These are phyloP conservation scores for Alternaria consortialis DNA, from an alignment of 2,329 filamentous ascomycete species.

Conservation along the genomic window DNA sequence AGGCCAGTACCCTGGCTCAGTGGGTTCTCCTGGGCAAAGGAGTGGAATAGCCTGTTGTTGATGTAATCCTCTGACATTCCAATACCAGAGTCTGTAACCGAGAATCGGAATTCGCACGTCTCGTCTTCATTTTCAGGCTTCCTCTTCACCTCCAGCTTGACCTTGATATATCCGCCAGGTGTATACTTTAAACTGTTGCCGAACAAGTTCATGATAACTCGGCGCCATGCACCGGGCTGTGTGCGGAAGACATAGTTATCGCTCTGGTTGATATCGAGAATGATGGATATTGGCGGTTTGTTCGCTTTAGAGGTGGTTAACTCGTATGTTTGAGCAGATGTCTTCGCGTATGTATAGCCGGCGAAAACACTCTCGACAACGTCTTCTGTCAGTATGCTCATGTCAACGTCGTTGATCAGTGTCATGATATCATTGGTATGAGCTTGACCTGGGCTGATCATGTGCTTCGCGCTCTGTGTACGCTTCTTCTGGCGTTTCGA, in stretches of 20 bases:
- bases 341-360: slow-evolving; percentile 47
- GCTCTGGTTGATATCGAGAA: slow-evolving; percentile 48
- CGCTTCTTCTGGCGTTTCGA: slow-evolving; percentile 45
- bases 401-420: slow-evolving; percentile 47
- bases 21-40: slow-evolving; percentile 53
- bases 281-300: slow-evolving; percentile 38
- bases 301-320: slow-evolving; percentile 26
- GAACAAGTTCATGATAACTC: slow-evolving; percentile 53
- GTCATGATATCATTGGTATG: slow-evolving; percentile 49
- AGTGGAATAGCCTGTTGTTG: slow-evolving; percentile 48
- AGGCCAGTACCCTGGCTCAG: slow-evolving; percentile 52
- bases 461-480: slow-evolving; percentile 40
- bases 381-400: slow-evolving; percentile 48
- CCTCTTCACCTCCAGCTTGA: slow-evolving; percentile 46
- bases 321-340: slow-evolving; percentile 38
- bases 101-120: slow-evolving; percentile 41
- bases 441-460: slow-evolving; percentile 41
- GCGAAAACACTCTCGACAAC: slow-evolving; percentile 51
- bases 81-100: slow-evolving; percentile 51
- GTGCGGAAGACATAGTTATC: slow-evolving; percentile 50
- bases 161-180: slow-evolving; percentile 46
- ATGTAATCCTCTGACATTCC: slow-evolving; percentile 54
- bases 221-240: slow-evolving; percentile 50
- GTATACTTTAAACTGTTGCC: slow-evolving; percentile 54
- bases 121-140: slow-evolving; percentile 32